Evolutionary conservation across 164 flowering plant species (phyloP).

Genomic region (Chimonanthus salicifolius): DNA sequence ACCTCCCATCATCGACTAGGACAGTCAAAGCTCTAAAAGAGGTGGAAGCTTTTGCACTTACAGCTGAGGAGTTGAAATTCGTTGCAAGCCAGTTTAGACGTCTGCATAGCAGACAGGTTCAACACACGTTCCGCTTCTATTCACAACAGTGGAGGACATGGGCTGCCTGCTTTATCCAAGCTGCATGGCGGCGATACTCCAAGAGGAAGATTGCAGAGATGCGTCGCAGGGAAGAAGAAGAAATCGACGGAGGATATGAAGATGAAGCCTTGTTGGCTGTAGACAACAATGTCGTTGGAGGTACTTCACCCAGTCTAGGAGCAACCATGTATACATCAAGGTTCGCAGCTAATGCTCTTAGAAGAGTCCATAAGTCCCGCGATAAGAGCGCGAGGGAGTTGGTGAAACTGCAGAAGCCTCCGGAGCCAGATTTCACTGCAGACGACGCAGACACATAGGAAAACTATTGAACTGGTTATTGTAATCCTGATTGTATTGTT

Average conservation of each 20-base stretch:
- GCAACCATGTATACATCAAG: constrained; percentile 74
- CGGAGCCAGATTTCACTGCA: constrained; percentile 86
- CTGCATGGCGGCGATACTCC: constrained; percentile 88
- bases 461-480: not conserved
- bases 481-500: not conserved
- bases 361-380: constrained; percentile 74
- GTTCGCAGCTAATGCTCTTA: constrained; percentile 87
- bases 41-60: constrained; percentile 89
- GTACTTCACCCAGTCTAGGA: constrained; percentile 57
- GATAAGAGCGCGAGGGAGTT: constrained; percentile 47
- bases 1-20: constrained; percentile 89
- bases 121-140: constrained; percentile 94
- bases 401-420: constrained; percentile 71
- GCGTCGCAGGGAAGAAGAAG: constrained; percentile 56
- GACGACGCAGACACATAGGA: constrained; percentile 32
- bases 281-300: constrained; percentile 39
- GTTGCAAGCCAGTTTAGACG: constrained; percentile 96
- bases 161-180: constrained; percentile 98
- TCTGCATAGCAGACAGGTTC: constrained; percentile 94
- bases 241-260: constrained; percentile 42
- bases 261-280: constrained; percentile 40
- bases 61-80: constrained; percentile 87
- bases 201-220: constrained; percentile 73
- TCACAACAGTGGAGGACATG: constrained; percentile 99
- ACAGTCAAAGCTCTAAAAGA: constrained; percentile 85